Evolutionary conservation across 1,284 basidiomycete genomes (phyloP).

Genomic region (Mycosarcoma maydis): DNA sequence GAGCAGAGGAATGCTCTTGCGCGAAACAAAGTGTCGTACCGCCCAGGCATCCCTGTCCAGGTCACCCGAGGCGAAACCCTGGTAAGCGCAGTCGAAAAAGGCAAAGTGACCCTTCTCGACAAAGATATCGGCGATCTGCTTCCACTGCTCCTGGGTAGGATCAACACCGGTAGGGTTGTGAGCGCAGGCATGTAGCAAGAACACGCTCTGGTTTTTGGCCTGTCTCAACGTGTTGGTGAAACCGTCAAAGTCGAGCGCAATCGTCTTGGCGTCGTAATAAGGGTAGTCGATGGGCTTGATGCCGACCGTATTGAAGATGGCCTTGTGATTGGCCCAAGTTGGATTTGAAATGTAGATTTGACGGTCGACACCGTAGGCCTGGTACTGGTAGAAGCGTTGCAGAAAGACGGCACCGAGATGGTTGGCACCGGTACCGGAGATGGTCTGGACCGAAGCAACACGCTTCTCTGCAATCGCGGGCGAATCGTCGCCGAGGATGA

Average conservation of each 20-base stretch:
- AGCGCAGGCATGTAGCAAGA: constrained; percentile 91
- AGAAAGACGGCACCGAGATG: constrained; percentile 91
- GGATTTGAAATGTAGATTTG: constrained; percentile 85
- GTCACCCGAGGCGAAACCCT: constrained; percentile 87
- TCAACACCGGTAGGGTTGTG: constrained; percentile 96
- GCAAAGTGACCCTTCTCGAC: constrained; percentile 81
- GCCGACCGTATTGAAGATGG: constrained; percentile 85
- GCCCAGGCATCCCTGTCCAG: constrained; percentile 91
- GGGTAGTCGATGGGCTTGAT: constrained; percentile 83
- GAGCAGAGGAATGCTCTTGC: constrained; percentile 77
- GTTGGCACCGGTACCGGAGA: constrained; percentile 95
- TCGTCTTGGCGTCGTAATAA: constrained; percentile 89
- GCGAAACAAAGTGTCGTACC: constrained; percentile 85
- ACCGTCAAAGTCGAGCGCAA: constrained; percentile 83
- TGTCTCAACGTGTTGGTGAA: constrained; percentile 72
- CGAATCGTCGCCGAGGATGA: constrained; percentile 82
- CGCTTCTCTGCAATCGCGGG: constrained; percentile 76
- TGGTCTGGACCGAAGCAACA: constrained; percentile 71
- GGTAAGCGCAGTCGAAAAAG: constrained; percentile 96
- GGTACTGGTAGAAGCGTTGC: constrained; percentile 77
- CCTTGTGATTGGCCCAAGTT: constrained; percentile 94
- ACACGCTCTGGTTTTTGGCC: constrained; percentile 80
- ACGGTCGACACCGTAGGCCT: constrained; percentile 62
- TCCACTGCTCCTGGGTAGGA: constrained; percentile 89
- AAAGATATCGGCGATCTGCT: constrained; percentile 79